These are phyloP conservation scores for Xylaria acuta DNA, from an alignment of 495 filamentous ascomycete genomes.

Conservation along the genomic window DNA sequence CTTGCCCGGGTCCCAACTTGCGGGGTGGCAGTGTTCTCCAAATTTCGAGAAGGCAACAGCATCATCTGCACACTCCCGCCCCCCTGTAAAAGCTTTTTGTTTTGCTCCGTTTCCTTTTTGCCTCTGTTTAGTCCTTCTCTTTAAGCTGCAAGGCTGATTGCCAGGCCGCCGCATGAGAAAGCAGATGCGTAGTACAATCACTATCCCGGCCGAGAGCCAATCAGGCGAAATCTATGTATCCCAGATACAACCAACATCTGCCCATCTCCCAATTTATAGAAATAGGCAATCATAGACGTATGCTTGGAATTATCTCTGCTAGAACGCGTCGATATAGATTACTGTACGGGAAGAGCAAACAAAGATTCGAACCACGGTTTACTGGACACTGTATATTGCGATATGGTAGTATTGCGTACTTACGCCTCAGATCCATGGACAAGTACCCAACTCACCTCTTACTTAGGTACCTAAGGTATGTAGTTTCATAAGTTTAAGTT, in stretches of 20 bases:
- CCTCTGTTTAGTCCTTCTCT: not conserved
- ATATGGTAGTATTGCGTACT: no score
- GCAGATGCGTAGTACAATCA: not conserved
- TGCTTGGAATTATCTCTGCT: no score
- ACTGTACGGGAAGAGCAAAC: no score
- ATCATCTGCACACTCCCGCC: not conserved
- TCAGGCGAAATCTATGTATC: not conserved
- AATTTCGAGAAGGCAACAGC: conserved; percentile 22
- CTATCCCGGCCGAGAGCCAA: not conserved
- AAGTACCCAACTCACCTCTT: no score
- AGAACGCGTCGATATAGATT: no score
- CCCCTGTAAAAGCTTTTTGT: not conserved
- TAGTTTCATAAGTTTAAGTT: no score
- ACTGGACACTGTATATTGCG: no score
- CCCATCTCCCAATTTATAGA: no score
- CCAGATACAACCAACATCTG: not conserved
- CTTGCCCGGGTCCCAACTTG: not conserved
- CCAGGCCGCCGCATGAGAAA: not conserved
- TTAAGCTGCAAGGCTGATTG: conserved; percentile 13
- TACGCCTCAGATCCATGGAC: no score
- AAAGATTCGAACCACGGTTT: no score
- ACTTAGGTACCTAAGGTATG: no score
- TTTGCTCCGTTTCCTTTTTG: not conserved
- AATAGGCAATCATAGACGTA: no score
- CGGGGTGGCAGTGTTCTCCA: conserved; percentile 8